Evolutionary conservation across 257 asterid species (phyloP).

Genomic region (Voacanga thouarsii): DNA sequence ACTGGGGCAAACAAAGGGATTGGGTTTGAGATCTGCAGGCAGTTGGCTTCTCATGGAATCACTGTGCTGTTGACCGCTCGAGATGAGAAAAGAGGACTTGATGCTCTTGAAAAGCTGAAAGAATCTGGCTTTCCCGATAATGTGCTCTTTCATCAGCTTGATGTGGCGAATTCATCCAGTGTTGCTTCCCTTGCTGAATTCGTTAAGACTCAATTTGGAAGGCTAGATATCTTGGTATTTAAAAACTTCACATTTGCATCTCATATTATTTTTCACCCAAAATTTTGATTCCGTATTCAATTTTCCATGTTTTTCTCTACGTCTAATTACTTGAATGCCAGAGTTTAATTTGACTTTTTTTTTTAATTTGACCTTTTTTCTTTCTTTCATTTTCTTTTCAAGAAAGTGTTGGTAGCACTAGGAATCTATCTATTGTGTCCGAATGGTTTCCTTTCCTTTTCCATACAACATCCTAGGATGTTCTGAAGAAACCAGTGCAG

Average conservation of each 20-base stretch:
- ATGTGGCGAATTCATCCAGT: constrained; percentile 37
- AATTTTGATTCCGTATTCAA: neutral
- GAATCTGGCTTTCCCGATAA: constrained; percentile 15
- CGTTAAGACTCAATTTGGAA: constrained; percentile 35
- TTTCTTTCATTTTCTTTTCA: no score
- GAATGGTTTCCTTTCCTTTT: no score
- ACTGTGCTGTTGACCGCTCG: constrained; percentile 43
- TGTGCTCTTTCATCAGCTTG: constrained; percentile 50
- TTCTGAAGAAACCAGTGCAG: no score
- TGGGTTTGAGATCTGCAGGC: constrained; percentile 40
- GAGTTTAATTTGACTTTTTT: no score
- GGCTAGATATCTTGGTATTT: constrained; percentile 52
- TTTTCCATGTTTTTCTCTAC: no score
- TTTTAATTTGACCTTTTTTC: no score
- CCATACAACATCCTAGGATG: no score
- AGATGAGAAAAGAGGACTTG: constrained; percentile 40
- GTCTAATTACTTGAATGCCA: no score
- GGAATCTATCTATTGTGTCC: no score
- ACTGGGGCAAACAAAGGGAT: constrained; percentile 52
- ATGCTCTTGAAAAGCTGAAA: constrained; percentile 38
- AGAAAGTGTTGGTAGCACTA: no score
- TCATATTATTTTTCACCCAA: neutral
- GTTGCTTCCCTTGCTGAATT: constrained; percentile 34
- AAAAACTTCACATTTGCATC: no score
- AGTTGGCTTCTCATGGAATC: constrained; percentile 37